These are phyloP conservation scores for Phaeosphaeria sp. DNA, from an alignment of 2,329 filamentous ascomycete genomes.

Conservation along the genomic window DNA sequence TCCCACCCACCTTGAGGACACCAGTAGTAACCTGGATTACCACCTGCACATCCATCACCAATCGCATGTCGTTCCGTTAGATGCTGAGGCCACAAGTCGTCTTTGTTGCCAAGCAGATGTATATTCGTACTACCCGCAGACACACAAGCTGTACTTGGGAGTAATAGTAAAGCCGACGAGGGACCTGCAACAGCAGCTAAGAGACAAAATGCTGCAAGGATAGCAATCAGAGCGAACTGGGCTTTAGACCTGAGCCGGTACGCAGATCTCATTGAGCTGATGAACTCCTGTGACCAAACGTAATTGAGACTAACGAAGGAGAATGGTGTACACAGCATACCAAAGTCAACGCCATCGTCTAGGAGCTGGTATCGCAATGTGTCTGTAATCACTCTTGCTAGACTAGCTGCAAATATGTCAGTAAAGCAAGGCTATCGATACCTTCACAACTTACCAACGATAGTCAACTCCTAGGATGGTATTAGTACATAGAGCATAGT, in stretches of 20 bases:
- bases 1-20: slow-evolving; percentile 5
- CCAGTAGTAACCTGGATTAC: background rate
- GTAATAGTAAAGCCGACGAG: slow-evolving; percentile 7
- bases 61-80: background rate
- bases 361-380: slow-evolving; percentile 1
- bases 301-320: slow-evolving; percentile 5
- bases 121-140: slow-evolving; percentile 2
- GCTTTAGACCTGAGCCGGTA: background rate
- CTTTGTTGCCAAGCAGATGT: background rate
- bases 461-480: background rate
- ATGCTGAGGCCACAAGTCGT: slow-evolving; percentile 2
- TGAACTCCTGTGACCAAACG: slow-evolving; percentile 6
- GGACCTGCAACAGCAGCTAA: slow-evolving; percentile 5
- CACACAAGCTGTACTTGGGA: slow-evolving; percentile 3
- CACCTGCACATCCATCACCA: background rate
- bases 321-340: slow-evolving; percentile 5
- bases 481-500: background rate
- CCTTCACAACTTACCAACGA: background rate
- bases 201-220: slow-evolving; percentile 1
- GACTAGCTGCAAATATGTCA: background rate
- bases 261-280: background rate
- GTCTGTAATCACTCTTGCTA: slow-evolving; percentile 4
- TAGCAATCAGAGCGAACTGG: background rate
- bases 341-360: slow-evolving; percentile 7
- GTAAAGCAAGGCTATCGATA: background rate